Conservation (phyloP, 192 early-diverging fungal species). For the Coemansia sp. region DNA sequence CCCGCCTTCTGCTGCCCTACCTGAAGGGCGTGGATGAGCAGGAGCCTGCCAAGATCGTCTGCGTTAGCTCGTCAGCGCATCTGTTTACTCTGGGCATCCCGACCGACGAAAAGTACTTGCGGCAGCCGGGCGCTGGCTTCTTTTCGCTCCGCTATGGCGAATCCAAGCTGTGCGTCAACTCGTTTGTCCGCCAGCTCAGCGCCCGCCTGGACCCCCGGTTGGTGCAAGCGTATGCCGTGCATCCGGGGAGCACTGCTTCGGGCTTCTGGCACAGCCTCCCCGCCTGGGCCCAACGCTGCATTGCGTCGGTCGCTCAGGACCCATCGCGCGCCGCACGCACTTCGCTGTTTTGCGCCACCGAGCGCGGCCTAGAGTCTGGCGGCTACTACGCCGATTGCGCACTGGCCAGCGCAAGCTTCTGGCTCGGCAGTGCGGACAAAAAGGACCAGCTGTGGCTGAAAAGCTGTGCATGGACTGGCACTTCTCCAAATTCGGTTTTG, state of each 20-base stretch:
- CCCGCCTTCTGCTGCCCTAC: constrained; percentile 40
- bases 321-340: constrained; percentile 44
- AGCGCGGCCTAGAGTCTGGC: constrained; percentile 30
- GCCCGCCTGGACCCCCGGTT: constrained; percentile 16
- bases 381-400: constrained; percentile 50
- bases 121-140: constrained; percentile 33
- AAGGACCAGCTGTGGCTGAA: constrained; percentile 43
- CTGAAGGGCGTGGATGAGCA: constrained; percentile 6
- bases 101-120: constrained; percentile 44
- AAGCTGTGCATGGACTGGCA: constrained; percentile 49
- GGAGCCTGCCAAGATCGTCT: constrained; percentile 35
- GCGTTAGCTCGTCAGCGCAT: constrained; percentile 49
- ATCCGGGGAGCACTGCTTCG: constrained; percentile 51
- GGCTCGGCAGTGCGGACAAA: constrained; percentile 22
- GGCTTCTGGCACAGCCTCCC: constrained; percentile 47
- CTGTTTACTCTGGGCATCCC: constrained; percentile 49
- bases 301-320: constrained; percentile 42
- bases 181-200: constrained; percentile 40
- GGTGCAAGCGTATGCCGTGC: constrained; percentile 30
- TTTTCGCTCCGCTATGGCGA: constrained; percentile 53
- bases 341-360: constrained; percentile 50
- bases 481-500: constrained; percentile 23
- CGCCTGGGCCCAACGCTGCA: constrained; percentile 37
- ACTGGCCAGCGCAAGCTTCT: constrained; percentile 32
- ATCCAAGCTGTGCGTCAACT: constrained; percentile 50